These are phyloP conservation scores for Cercospora citrullina DNA, from an alignment of 2,329 filamentous ascomycete species.

Conservation along the genomic window DNA sequence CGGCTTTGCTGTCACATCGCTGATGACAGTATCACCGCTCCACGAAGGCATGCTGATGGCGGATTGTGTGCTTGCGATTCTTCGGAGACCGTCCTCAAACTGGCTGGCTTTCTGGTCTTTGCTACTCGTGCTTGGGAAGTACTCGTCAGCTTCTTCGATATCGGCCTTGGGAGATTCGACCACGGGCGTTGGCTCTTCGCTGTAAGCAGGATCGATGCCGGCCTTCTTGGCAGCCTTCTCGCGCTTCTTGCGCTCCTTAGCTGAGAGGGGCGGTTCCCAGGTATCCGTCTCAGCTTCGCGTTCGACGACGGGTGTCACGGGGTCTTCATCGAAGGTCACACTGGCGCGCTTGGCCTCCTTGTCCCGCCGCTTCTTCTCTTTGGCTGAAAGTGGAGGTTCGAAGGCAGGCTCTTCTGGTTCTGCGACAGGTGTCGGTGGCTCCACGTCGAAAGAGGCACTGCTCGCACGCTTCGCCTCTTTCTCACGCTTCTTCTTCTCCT, in stretches of 20 bases:
- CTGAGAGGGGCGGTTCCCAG: slow-evolving; percentile 40
- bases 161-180: slow-evolving; percentile 16
- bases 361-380: slow-evolving; percentile 48
- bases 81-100: slow-evolving; percentile 32
- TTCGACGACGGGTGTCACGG: slow-evolving; percentile 13
- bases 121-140: slow-evolving; percentile 38
- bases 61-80: slow-evolving; percentile 11
- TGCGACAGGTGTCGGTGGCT: slow-evolving; percentile 10
- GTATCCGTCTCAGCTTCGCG: slow-evolving; percentile 23
- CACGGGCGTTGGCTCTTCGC: slow-evolving; percentile 12
- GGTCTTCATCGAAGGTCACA: slow-evolving; percentile 19
- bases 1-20: slow-evolving; percentile 8
- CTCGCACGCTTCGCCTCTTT: slow-evolving; percentile 41
- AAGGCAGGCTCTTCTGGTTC: slow-evolving; percentile 29
- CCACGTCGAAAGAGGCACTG: slow-evolving; percentile 16
- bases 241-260: slow-evolving; percentile 47
- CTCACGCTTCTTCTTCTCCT: slow-evolving; percentile 35
- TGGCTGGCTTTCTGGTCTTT: slow-evolving; percentile 47
- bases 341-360: slow-evolving; percentile 41
- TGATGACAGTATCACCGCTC: slow-evolving; percentile 10
- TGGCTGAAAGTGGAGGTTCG: slow-evolving; percentile 40
- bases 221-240: slow-evolving; percentile 44
- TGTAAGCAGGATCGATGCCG: slow-evolving; percentile 14
- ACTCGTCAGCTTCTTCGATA: slow-evolving; percentile 20
- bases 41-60: slow-evolving; percentile 13